These are phyloP conservation scores for Tubosaeta sp. DNA, from an alignment of 768 basidiomycete species.

Conservation along the genomic window DNA sequence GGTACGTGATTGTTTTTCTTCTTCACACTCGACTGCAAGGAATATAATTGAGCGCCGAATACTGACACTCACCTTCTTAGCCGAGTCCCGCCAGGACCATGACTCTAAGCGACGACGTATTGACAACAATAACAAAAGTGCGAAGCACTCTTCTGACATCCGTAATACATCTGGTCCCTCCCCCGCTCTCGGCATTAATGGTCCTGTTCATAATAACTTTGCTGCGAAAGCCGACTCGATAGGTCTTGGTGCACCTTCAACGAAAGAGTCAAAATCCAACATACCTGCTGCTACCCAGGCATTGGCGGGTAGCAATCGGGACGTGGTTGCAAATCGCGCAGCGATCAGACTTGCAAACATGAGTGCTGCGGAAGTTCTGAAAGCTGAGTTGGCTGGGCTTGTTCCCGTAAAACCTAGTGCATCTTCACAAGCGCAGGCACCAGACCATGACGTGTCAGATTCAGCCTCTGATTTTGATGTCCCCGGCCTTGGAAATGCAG, in stretches of 20 bases:
- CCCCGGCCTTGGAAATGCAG: conserved; percentile 31
- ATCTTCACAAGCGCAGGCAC: conserved; percentile 35
- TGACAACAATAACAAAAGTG: conserved; percentile 39
- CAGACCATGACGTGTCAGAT: conserved; percentile 23
- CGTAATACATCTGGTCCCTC: conserved; percentile 30
- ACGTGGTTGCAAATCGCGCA: conserved; percentile 84
- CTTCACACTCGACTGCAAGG: conserved; percentile 1
- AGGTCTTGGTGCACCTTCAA: conserved; percentile 63
- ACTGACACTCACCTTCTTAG: conserved; percentile 39
- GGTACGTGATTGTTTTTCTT: conserved; percentile 48
- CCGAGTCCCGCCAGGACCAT: conserved; percentile 90
- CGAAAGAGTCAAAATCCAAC: conserved; percentile 53
- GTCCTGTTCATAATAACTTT: conserved; percentile 52
- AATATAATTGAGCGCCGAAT: conserved; percentile 4
- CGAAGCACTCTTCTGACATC: conserved; percentile 38
- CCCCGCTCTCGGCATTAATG: conserved; percentile 25
- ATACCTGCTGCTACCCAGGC: conserved; percentile 63
- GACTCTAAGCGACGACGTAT: conserved; percentile 84
- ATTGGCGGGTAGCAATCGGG: conserved; percentile 81
- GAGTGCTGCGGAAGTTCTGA: conserved; percentile 91
- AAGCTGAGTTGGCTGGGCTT: conserved; percentile 75
- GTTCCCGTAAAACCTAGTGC: conserved; percentile 37
- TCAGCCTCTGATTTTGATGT: conserved; percentile 33
- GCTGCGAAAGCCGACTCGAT: conserved; percentile 75
- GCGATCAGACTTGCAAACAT: conserved; percentile 95